Percentiles rank a stretch among this genome's conserved stretches.
Evolutionary conservation across 495 filamentous ascomycete species (phyloP).

Genomic region (Neurospora africana): DNA sequence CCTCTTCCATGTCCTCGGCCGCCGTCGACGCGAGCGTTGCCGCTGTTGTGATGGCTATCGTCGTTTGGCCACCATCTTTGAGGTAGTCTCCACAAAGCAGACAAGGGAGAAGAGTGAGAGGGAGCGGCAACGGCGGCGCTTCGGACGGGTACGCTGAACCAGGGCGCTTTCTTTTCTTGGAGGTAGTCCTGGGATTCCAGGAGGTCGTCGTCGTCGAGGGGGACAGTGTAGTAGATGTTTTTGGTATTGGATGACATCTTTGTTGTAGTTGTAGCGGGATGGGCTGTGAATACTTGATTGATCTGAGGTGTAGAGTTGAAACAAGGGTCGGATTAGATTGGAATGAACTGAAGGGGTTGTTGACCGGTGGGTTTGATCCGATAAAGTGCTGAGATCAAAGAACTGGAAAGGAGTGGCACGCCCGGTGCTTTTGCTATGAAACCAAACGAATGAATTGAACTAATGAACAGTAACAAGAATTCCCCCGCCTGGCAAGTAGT

Average conservation of each 20-base stretch:
- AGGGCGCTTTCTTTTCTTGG: slow-evolving; percentile 15
- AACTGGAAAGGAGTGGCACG: neutral
- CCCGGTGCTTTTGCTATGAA: neutral
- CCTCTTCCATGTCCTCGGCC: neutral
- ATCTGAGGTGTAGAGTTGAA: neutral
- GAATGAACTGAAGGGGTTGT: neutral
- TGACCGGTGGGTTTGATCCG: neutral
- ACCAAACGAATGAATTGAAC: neutral
- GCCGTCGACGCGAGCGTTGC: neutral
- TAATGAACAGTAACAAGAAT: neutral
- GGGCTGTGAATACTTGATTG: neutral
- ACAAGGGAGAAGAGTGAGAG: neutral
- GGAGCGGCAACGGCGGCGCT: neutral
- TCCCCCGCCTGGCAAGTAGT: neutral
- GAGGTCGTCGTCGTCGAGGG: slow-evolving; percentile 34
- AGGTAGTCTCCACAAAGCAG: neutral
- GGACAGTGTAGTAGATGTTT: slow-evolving; percentile 18
- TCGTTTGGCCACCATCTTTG: neutral
- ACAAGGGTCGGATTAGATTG: neutral
- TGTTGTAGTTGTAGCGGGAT: neutral
- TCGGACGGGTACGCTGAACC: neutral
- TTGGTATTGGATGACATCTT: neutral
- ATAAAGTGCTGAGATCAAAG: neutral
- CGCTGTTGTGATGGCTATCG: neutral
- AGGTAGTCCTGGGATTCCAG: slow-evolving; percentile 12